These are phyloP conservation scores for Fusarium sp. DNA, from an alignment of 2,329 filamentous ascomycete species.

Conservation along the genomic window DNA sequence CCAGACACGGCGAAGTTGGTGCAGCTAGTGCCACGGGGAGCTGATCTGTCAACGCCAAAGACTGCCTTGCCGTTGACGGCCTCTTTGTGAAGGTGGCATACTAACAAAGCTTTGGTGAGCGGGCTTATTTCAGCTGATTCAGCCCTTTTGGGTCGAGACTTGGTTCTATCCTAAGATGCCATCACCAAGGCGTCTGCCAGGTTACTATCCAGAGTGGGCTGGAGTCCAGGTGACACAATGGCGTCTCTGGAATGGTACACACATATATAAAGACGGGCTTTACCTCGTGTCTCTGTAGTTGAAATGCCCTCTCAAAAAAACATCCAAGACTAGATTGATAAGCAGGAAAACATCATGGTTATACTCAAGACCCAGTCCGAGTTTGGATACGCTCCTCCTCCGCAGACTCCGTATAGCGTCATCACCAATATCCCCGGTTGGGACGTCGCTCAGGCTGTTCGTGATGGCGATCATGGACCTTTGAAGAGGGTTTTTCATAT, in stretches of 20 bases:
- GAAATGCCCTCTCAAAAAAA: too few species aligned
- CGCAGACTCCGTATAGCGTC: constrained; percentile 60
- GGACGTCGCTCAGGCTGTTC: constrained; percentile 53
- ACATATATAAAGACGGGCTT: background rate
- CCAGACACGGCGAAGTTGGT: background rate
- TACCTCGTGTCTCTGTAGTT: background rate
- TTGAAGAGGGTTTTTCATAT: constrained; percentile 55
- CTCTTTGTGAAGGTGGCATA: background rate
- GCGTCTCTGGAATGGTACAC: background rate
- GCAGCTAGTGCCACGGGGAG: background rate
- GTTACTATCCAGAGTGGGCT: background rate
- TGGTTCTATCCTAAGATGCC: background rate
- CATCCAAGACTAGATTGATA: background rate
- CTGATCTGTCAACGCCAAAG: background rate
- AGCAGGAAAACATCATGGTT: constrained; percentile 45
- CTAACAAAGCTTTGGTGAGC: background rate
- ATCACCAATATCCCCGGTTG: constrained; percentile 60
- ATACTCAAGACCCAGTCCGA: constrained; percentile 53
- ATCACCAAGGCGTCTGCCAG: background rate
- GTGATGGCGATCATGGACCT: constrained; percentile 55
- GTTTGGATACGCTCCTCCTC: constrained; percentile 60
- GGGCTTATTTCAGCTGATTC: constrained; percentile 5
- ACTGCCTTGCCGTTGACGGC: background rate
- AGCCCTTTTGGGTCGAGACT: constrained; percentile 1
- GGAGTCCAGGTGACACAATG: background rate